Evolutionary conservation across 176 grass and related monocot species (phyloP).

Genomic region (Carex pumila): DNA sequence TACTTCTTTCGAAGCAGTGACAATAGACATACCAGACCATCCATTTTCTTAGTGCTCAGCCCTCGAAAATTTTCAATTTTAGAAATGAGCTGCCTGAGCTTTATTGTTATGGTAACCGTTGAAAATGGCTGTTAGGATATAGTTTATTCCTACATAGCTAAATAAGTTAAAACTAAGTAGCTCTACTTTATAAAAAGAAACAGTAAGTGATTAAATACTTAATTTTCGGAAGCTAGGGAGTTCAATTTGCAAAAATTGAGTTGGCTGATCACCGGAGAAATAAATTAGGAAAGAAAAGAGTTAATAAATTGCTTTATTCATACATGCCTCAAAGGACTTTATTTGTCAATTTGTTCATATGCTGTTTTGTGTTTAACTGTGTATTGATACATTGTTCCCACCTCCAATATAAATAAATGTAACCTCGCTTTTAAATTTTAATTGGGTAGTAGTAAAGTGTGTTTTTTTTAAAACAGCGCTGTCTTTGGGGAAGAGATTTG

Average conservation of each 20-base stretch:
- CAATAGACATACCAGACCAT: background rate
- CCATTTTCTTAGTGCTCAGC: background rate
- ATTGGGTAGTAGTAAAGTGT: background rate
- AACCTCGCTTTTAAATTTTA: background rate
- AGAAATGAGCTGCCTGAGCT: background rate
- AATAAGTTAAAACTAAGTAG: background rate
- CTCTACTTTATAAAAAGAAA: background rate
- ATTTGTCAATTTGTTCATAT: background rate
- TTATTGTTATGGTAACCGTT: background rate
- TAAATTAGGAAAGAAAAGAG: background rate
- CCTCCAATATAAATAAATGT: background rate
- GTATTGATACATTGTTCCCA: background rate
- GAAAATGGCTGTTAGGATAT: background rate
- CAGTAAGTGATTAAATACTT: background rate
- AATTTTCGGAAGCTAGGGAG: background rate
- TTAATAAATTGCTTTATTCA: background rate
- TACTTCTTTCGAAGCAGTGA: background rate
- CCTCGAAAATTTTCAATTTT: background rate
- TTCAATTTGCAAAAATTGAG: background rate
- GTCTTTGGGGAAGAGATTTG: constrained; percentile 91
- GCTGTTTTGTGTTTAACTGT: background rate
- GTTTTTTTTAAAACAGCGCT: constrained; percentile 27
- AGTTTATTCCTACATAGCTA: background rate
- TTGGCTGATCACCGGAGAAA: background rate
- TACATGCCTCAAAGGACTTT: background rate